These are phyloP conservation scores for Thelonectria blattea DNA, from an alignment of 2,329 filamentous ascomycete genomes.

Conservation along the genomic window DNA sequence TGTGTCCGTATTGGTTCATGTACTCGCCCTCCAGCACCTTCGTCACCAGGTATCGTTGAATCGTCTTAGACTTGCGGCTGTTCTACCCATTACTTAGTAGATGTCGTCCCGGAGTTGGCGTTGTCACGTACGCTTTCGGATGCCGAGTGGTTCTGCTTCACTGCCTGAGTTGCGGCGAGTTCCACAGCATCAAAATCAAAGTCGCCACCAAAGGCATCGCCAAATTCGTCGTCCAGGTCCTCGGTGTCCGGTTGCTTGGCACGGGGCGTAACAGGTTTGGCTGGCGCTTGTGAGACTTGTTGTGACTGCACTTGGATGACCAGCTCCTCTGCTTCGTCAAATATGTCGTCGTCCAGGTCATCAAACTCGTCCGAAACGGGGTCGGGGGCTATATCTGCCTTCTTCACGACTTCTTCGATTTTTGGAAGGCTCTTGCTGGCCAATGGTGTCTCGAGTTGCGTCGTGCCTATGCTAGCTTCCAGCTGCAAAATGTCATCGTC, in stretches of 20 bases:
- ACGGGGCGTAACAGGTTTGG: slow-evolving; percentile 9
- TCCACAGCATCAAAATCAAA: slow-evolving; percentile 81
- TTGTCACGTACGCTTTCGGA: slow-evolving; percentile 47
- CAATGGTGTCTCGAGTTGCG: slow-evolving; percentile 31
- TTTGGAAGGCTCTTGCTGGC: slow-evolving; percentile 5
- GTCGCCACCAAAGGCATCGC: slow-evolving; percentile 67
- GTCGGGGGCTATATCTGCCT: neutral
- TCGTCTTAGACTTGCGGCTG: slow-evolving; percentile 71
- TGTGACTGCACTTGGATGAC: slow-evolving; percentile 31
- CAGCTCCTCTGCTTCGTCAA: slow-evolving; percentile 52
- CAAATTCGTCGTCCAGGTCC: slow-evolving; percentile 43
- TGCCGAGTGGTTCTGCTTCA: slow-evolving; percentile 39
- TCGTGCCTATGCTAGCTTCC: slow-evolving; percentile 50
- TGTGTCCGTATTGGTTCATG: slow-evolving; percentile 64
- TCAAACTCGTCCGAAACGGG: slow-evolving; percentile 61
- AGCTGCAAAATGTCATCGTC: slow-evolving; percentile 64
- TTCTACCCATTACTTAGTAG: slow-evolving; percentile 73
- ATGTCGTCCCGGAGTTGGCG: slow-evolving; percentile 35
- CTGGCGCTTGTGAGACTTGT: slow-evolving; percentile 23
- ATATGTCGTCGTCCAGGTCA: slow-evolving; percentile 68
- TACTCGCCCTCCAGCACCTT: slow-evolving; percentile 75
- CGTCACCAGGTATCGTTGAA: slow-evolving; percentile 86
- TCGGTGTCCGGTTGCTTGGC: slow-evolving; percentile 12
- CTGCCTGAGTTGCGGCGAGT: slow-evolving; percentile 73
- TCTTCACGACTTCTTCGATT: neutral